phyloP scores from a whole-genome alignment of 768 basidiomycete species.

The Neoboletus brunneissimus region DNA sequence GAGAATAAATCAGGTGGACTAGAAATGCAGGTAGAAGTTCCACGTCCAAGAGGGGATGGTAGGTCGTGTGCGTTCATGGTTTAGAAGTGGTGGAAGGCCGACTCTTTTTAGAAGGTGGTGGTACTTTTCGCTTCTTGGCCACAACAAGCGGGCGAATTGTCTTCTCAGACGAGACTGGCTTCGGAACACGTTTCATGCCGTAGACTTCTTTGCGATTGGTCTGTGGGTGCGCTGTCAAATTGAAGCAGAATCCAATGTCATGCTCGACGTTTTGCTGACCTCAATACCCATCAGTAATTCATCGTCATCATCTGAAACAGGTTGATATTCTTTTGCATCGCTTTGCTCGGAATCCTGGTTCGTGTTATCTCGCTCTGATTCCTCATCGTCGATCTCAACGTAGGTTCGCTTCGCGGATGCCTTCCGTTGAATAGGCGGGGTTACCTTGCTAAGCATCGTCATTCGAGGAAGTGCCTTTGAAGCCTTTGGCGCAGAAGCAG shows the following conservation, averaged over 20 bases:
- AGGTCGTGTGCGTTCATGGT: constrained; percentile 4
- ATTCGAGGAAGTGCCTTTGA: constrained; percentile 8
- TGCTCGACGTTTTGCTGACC: constrained; percentile 35
- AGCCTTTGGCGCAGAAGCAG: constrained; percentile 5
- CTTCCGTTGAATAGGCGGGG: constrained; percentile 22
- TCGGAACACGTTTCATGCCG: constrained; percentile 27
- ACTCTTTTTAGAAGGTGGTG: constrained; percentile 9
- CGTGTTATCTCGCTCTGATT: constrained; percentile 20
- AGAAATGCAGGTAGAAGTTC: background rate
- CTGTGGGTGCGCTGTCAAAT: constrained; percentile 26
- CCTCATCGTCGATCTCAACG: constrained; percentile 34
- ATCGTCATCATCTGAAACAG: constrained; percentile 49
- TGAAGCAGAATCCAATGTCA: background rate
- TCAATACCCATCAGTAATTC: constrained; percentile 61
- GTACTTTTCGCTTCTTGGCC: constrained; percentile 25
- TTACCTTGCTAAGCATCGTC: background rate
- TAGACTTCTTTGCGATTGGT: constrained; percentile 40
- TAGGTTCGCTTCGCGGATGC: constrained; percentile 24
- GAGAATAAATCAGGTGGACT: constrained; percentile 9
- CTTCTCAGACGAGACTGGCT: constrained; percentile 4
- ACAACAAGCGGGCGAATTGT: background rate
- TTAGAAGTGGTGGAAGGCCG: constrained; percentile 5
- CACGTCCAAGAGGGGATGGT: background rate
- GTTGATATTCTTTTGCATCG: constrained; percentile 12
- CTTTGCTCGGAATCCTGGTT: constrained; percentile 9